Evolutionary conservation across 108 stramenopile genomes (phyloP), one percentile per base, ranked within the genome.

Genomic region (Cyclotella atomus): DNA sequence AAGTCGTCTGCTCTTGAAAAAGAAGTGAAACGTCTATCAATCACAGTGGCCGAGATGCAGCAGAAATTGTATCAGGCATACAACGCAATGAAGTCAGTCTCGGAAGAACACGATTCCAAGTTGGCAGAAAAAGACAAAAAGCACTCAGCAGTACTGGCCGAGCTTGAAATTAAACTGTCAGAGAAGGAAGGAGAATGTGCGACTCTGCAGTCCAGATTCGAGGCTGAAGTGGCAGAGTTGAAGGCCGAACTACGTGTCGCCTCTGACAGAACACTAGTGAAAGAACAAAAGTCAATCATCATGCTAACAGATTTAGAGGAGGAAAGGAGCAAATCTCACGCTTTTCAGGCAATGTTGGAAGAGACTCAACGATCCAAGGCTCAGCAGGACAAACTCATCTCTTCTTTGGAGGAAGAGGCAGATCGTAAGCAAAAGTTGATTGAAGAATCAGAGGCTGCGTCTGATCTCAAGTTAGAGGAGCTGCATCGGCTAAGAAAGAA

Each of bases 1-100:
- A 68, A 54, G 20, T 54, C 66, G 6, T 52, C 50, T 24, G 43
- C 66, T 8, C 17, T 68, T 3, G 32, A 68, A 53, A 54, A 54
- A 7, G 35, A 68, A 21, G 27, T 68, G 21, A 33, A 68, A 20
- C n/a, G 21, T 8, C 20, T 54, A 7, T 46, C 47, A 15, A 36
- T 15, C 6, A 34, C 50, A 17, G 36, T 52, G 38, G 62, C 66
- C 0, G 66, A 54, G 35, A 28, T 52, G 33, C 30, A 38, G 20
- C 33, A 68, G 19, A 36, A 52, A 21, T 33, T 68, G 21, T 29
- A 54, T 21, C 19, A 53, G 21, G 64, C 64, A 28, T 47, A 65
- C 49, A 52, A 68, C 33, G 66, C 52, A 14, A 53, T 68, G 52
- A 15, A 68, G n/a, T 3, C 16, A 7, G 21, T 52, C 7, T 3